Base-by-base conservation (phyloP, 352 stramenopile genomes). In the Pythium chondricola region DNA sequence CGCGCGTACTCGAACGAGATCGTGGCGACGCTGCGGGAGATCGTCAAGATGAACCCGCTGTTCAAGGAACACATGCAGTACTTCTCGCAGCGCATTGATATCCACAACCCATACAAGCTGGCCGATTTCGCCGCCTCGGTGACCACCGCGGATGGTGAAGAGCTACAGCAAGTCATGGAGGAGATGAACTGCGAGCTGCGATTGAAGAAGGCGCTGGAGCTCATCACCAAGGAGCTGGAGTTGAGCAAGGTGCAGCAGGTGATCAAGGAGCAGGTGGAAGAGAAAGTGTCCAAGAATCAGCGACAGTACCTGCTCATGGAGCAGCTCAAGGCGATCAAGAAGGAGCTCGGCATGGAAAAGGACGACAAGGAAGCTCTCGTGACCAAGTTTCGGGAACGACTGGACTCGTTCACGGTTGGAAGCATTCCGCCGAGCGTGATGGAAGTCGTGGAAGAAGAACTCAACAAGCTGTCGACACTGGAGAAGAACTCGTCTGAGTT, bases 321-420 rank as follows among this genome's bases (percentile, higher is more conserved):
- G 63, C 97, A 99, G 67, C 71, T 99, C 13, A 99, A 99, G 67
- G 95, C 81, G 0, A 99, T 99, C 56, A 99, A 99, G 74, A 99
- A 99, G 53, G 95, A 99, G 69, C 82, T 99, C 2, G 96, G 97
- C 13, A 97, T 99, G 75, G 96, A 99, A 60, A 97, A 98, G 49
- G 96, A 99, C 55, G 96, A 99, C 60, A 99, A 99, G 56, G 95
- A 99, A 32, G 90, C 88, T 3, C 88, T 99, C 52, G 86, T 99
- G 48, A 74, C 89, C 42, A 99, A 99, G 64, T 98, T 97, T 67
- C 82, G 92, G 26, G 92, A 98, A 49, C 73, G 85, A 1, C 48
- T 97, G 9, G 74, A 74, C 0, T 58, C 63, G 18, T 85, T 88
- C 56, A 61, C 48, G 18, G 50, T 72, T 4, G 79, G 63, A 0